Evolutionary conservation across 139 green algal genomes (phyloP).

Genomic region (Auxenochlorella pyrenoidosa): DNA sequence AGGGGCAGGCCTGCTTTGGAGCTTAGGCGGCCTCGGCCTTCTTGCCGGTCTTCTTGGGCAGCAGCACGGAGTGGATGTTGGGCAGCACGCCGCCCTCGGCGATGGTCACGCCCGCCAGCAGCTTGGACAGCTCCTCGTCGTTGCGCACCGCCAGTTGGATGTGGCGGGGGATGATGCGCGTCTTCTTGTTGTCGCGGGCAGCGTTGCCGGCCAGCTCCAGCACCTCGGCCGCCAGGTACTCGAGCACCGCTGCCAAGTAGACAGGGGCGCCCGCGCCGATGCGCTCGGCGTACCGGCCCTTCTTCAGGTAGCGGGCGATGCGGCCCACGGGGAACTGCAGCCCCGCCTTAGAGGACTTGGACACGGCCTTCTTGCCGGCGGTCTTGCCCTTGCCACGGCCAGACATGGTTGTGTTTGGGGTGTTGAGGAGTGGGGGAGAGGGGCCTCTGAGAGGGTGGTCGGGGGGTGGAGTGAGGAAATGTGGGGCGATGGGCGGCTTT

Average conservation of each 20-base stretch:
- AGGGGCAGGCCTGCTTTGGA: too few relatives aligned
- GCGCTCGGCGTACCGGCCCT: conserved; percentile 79
- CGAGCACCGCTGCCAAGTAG: conserved; percentile 59
- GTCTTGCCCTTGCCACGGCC: conserved; percentile 79
- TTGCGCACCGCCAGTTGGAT: conserved; percentile 94
- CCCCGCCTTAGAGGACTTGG: conserved; percentile 85
- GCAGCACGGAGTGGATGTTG: conserved; percentile 90
- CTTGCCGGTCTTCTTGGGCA: conserved; percentile 89
- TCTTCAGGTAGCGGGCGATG: conserved; percentile 88
- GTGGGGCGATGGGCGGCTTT: too few relatives aligned
- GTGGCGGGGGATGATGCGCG: conserved; percentile 86
- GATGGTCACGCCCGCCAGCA: conserved; percentile 86
- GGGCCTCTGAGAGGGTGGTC: too few relatives aligned
- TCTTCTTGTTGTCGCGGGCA: conserved; percentile 96
- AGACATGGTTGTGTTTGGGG: conserved; percentile 23
- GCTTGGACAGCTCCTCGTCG: conserved; percentile 96
- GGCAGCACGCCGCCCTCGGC: conserved; percentile 86
- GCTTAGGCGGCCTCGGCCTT: conserved; percentile 49
- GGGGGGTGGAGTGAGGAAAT: too few relatives aligned
- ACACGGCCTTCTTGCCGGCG: conserved; percentile 83
- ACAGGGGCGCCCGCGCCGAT: conserved; percentile 37
- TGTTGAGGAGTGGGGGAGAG: too few relatives aligned
- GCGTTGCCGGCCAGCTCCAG: conserved; percentile 63
- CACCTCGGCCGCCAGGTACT: conserved; percentile 80
- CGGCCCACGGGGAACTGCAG: conserved; percentile 92